Evolutionary conservation across 768 basidiomycete genomes (phyloP), one percentile per base, ranked within the genome.

Genomic region (Agrocybe pediades): DNA sequence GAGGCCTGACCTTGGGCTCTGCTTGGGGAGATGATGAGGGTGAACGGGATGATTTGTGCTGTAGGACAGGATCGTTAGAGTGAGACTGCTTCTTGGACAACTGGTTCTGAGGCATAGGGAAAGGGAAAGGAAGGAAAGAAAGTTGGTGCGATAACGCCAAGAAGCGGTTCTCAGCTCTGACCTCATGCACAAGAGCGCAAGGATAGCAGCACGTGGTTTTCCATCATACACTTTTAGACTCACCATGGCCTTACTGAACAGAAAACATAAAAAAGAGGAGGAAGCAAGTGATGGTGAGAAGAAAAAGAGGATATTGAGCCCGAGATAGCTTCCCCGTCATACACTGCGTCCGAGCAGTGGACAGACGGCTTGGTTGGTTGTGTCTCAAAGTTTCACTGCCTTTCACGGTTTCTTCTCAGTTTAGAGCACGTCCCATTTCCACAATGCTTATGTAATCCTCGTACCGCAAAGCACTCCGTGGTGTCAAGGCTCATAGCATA

Each of bases 11-110:
- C 52, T 71, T 76, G 23, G 66, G 69, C 55, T 83, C 82, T 23
- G 68, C 62, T 54, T 71, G 72, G 19, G 81, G 83, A n/a, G 75
- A 78, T 44, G 71, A 68, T n/a, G 82, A 79, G 36, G 82, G 74
- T 17, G 83, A 82, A 59, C 71, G 76, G 41, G 65, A 59, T 21
- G 65, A 63, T 62, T 75, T 78, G 50, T 70, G 68, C 76, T 81
- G 79, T 33, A 49, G 45, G 43, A 24, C 7, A 55, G 51, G 23
- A 23, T 60, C 44, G 48, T 63, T 56, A 63, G 63, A 64, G 41
- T 55, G 51, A 51, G 65, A 62, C 27, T 60, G 61, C 40, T 60
- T 58, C 60, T 59, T 62, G 58, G 62, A 55, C 33, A 33, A 56
- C 39, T 59, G 54, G 41, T 54, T 17, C 19, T 57, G 58, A 54